Conservation (phyloP, 2,329 filamentous ascomycete genomes). For the Rutstroemia sp. region DNA sequence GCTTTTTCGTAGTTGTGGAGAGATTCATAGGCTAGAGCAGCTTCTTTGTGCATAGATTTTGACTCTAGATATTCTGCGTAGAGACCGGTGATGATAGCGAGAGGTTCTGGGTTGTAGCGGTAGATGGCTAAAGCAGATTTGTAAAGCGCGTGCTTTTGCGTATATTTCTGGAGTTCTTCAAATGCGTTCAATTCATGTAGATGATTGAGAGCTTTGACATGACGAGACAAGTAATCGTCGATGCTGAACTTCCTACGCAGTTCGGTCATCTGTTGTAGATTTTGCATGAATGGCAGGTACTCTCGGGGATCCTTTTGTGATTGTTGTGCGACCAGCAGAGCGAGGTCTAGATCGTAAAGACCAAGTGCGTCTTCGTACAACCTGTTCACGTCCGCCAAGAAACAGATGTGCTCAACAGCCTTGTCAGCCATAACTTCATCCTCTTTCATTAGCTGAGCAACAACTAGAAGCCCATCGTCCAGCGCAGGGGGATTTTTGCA, state of each 20-base stretch:
- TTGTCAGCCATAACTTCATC: constrained; percentile 70
- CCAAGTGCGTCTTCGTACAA: constrained; percentile 88
- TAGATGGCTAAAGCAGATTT: constrained; percentile 70
- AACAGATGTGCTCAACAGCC: constrained; percentile 94
- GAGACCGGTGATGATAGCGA: constrained; percentile 62
- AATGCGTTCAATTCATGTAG: constrained; percentile 68
- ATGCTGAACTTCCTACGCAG: constrained; percentile 73
- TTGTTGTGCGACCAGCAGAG: constrained; percentile 86
- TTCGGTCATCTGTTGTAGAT: constrained; percentile 66
- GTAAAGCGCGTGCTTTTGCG: constrained; percentile 73
- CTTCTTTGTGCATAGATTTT: constrained; percentile 73
- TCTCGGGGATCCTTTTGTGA: constrained; percentile 93
- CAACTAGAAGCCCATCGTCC: constrained; percentile 72
- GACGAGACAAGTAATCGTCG: constrained; percentile 76
- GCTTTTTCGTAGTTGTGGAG: constrained; percentile 67
- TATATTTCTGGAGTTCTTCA: constrained; percentile 71
- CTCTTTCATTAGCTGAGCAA: constrained; percentile 63
- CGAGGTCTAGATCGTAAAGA: constrained; percentile 84
- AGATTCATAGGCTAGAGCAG: constrained; percentile 85
- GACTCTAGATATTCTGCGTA: constrained; percentile 74
- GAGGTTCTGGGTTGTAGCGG: constrained; percentile 66
- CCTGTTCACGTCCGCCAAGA: constrained; percentile 86
- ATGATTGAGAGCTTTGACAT: constrained; percentile 68
- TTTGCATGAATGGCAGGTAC: constrained; percentile 90
- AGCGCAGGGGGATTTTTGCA: constrained; percentile 89